Percentiles rank a stretch among this genome's conserved stretches.
Conservation (phyloP, 2,329 filamentous ascomycete genomes). For the Onygena corvina region DNA sequence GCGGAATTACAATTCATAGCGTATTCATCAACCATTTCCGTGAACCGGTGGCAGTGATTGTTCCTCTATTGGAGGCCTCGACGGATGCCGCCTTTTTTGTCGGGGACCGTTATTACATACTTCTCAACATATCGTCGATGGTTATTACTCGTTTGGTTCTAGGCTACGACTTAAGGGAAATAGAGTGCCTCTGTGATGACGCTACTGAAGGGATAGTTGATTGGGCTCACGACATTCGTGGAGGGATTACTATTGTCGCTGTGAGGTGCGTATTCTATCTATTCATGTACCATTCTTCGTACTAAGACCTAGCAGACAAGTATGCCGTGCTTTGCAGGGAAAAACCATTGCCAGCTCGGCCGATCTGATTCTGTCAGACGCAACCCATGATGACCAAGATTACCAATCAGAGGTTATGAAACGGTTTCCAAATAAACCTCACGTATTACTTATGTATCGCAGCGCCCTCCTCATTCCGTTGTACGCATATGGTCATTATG, state of each 20-base stretch:
- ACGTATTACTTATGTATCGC: conserved; percentile 43
- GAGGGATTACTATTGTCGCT: conserved; percentile 45
- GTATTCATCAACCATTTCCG: conserved; percentile 52
- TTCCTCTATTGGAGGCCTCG: conserved; percentile 43
- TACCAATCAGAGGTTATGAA: conserved; percentile 39
- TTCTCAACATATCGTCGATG: conserved; percentile 49
- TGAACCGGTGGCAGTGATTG: conserved; percentile 39
- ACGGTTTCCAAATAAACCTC: conserved; percentile 33
- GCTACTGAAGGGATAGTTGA: conserved; percentile 45
- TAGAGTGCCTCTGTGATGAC: conserved; percentile 47
- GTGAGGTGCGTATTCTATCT: conserved; percentile 28
- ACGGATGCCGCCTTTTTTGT: conserved; percentile 46
- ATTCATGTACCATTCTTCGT: background rate
- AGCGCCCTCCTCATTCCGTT: conserved; percentile 38
- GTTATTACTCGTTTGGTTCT: conserved; percentile 46
- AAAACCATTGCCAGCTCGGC: conserved; percentile 43
- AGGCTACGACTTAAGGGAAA: conserved; percentile 45
- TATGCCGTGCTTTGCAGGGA: conserved; percentile 47
- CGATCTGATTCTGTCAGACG: conserved; percentile 42
- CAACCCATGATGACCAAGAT: conserved; percentile 39
- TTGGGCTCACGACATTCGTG: conserved; percentile 47
- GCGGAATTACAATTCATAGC: conserved; percentile 46
- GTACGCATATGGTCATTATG: conserved; percentile 37
- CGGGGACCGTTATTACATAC: conserved; percentile 46
- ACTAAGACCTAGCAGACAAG: conserved; percentile 32